These are phyloP conservation scores for Mycena leptocephala DNA, from an alignment of 768 basidiomycete genomes.

Conservation along the genomic window DNA sequence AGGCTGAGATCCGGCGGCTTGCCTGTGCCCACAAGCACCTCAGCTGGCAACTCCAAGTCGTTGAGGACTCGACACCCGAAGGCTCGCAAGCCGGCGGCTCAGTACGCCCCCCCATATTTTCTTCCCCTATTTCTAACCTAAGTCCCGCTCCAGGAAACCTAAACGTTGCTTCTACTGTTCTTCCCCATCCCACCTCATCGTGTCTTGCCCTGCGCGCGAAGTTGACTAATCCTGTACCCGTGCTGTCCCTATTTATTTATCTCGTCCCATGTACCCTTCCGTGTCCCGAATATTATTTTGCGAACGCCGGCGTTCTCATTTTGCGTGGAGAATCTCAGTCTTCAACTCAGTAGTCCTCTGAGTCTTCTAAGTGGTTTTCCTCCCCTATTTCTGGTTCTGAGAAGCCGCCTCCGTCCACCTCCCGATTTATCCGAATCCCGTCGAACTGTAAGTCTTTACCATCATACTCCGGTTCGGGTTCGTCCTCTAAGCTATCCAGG, in stretches of 20 bases:
- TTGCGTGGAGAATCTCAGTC: too few relatives aligned
- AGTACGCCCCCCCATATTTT: neutral
- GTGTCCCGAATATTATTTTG: neutral
- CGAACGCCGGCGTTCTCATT: too few relatives aligned
- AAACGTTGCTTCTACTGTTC: neutral
- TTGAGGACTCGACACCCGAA: neutral
- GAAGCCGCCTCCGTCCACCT: neutral
- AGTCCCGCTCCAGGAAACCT: neutral
- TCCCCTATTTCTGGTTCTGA: neutral
- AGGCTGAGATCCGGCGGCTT: neutral
- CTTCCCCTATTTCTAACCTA: neutral
- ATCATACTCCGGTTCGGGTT: neutral
- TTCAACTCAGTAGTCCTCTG: too few relatives aligned
- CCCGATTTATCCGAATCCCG: neutral
- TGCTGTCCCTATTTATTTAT: too few relatives aligned
- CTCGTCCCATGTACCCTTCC: neutral
- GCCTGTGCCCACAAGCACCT: neutral
- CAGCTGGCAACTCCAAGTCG: neutral
- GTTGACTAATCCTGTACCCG: neutral
- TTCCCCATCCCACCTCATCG: neutral
- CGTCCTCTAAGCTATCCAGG: neutral
- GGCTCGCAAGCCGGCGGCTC: neutral
- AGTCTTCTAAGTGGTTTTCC: neutral
- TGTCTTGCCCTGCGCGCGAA: neutral
- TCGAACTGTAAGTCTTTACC: slow-evolving; percentile 25